These are phyloP conservation scores for Podila epicladia DNA, from an alignment of 192 early-diverging fungal species.

Conservation along the genomic window DNA sequence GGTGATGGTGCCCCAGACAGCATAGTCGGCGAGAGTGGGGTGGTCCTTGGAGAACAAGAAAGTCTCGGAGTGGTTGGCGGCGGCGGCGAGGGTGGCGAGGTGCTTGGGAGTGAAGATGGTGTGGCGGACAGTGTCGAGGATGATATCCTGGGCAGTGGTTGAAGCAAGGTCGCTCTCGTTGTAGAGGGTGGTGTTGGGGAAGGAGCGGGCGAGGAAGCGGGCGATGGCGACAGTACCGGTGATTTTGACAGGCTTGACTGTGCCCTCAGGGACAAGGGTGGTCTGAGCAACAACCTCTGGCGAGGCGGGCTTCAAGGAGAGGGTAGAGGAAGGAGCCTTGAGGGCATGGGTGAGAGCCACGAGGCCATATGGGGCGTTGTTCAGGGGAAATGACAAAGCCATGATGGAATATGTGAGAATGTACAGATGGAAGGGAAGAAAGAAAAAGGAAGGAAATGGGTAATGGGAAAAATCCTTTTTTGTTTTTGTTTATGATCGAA, in stretches of 20 bases:
- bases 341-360: conserved; percentile 28
- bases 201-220: conserved; percentile 42
- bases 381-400: conserved; percentile 48
- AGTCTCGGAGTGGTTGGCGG: conserved; percentile 23
- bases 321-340: conserved; percentile 10
- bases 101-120: conserved; percentile 48
- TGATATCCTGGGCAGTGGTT: conserved; percentile 20
- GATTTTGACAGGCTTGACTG: conserved; percentile 27
- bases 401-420: conserved; percentile 9
- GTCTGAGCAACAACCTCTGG: conserved; percentile 16
- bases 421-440: background rate
- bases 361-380: conserved; percentile 48
- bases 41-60: conserved; percentile 43
- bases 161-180: conserved; percentile 19
- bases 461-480: background rate
- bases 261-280: conserved; percentile 6
- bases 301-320: conserved; percentile 22
- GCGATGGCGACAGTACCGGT: conserved; percentile 30
- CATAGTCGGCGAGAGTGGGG: conserved; percentile 48
- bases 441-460: background rate
- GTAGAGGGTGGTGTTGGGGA: conserved; percentile 20
- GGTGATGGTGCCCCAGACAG: conserved; percentile 51
- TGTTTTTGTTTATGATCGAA: no score
- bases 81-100: conserved; percentile 47
- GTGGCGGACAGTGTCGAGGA: conserved; percentile 46